phyloP scores from a whole-genome alignment of 768 basidiomycete species.

The Boletus rex-veris region DNA sequence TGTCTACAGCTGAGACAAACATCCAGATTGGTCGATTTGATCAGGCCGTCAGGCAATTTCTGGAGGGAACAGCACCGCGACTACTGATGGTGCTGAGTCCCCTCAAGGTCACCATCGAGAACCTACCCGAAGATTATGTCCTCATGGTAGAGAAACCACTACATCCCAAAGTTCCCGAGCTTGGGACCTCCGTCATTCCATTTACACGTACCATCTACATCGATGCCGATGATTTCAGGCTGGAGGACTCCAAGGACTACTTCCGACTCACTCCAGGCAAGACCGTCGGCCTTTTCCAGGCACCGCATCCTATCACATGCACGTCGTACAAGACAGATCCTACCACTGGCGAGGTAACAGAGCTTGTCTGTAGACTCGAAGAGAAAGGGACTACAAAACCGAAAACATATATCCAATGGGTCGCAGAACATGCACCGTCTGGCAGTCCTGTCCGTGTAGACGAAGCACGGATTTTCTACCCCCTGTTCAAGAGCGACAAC shows the following conservation, averaged over 20 bases:
- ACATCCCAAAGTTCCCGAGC: slow-evolving; percentile 88
- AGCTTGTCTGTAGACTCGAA: slow-evolving; percentile 78
- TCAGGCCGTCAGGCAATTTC: slow-evolving; percentile 80
- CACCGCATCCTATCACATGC: slow-evolving; percentile 88
- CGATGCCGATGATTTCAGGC: slow-evolving; percentile 89
- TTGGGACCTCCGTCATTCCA: slow-evolving; percentile 78
- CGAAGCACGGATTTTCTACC: slow-evolving; percentile 90
- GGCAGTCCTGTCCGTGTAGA: slow-evolving; percentile 82
- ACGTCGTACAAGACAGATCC: slow-evolving; percentile 82
- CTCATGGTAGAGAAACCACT: slow-evolving; percentile 85
- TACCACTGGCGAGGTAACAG: slow-evolving; percentile 65
- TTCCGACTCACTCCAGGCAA: slow-evolving; percentile 98
- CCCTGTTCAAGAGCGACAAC: slow-evolving; percentile 91
- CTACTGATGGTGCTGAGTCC: slow-evolving; percentile 90
- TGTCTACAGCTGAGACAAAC: slow-evolving; percentile 78
- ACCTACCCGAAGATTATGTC: slow-evolving; percentile 82
- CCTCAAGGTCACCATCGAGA: slow-evolving; percentile 87
- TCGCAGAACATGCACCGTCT: slow-evolving; percentile 75
- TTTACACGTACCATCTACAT: slow-evolving; percentile 91
- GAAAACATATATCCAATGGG: slow-evolving; percentile 97
- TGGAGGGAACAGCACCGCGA: slow-evolving; percentile 84
- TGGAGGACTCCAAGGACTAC: slow-evolving; percentile 90
- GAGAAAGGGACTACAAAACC: slow-evolving; percentile 73
- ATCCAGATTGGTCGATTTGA: slow-evolving; percentile 91
- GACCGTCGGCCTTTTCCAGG: slow-evolving; percentile 94